phyloP scores from a whole-genome alignment of 306 rosid genomes.

The Dryas alaskensis region DNA sequence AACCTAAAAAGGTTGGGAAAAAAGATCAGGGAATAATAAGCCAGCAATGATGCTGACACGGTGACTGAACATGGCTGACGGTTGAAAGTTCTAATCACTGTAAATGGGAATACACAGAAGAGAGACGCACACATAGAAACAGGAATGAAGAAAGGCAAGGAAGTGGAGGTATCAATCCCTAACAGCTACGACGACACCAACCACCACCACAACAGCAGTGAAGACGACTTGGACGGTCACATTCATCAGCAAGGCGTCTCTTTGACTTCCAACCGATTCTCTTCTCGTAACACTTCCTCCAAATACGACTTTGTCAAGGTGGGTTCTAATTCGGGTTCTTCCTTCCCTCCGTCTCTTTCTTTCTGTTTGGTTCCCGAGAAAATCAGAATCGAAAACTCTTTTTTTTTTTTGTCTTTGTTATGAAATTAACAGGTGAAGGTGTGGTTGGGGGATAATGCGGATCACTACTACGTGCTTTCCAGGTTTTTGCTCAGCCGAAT shows the following conservation, averaged over 20 bases:
- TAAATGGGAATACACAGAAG: not conserved
- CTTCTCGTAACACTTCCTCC: slow-evolving; percentile 82
- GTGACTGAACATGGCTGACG: not conserved
- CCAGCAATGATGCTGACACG: not conserved
- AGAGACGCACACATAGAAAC: not conserved
- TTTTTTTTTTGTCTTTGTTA: slow-evolving; percentile 10
- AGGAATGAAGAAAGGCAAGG: slow-evolving; percentile 41
- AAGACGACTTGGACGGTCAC: slow-evolving; percentile 41
- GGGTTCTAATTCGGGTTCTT: not conserved
- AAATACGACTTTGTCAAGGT: slow-evolving; percentile 97
- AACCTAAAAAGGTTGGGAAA: not conserved
- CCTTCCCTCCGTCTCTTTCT: not conserved
- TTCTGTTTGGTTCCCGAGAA: slow-evolving; percentile 18
- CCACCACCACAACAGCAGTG: slow-evolving; percentile 25
- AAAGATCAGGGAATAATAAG: not conserved
- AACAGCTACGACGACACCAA: not conserved
- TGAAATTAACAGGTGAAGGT: slow-evolving; percentile 63
- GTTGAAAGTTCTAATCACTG: not conserved
- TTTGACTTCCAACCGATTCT: slow-evolving; percentile 48
- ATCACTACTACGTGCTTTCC: slow-evolving; percentile 91
- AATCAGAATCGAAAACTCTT: not conserved
- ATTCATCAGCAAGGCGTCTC: slow-evolving; percentile 22
- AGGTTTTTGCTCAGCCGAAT: slow-evolving; percentile 87
- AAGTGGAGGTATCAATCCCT: slow-evolving; percentile 25
- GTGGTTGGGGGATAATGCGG: slow-evolving; percentile 97